phyloP scores from a whole-genome alignment of 1,284 basidiomycete genomes.

The Marasmius fiardii region DNA sequence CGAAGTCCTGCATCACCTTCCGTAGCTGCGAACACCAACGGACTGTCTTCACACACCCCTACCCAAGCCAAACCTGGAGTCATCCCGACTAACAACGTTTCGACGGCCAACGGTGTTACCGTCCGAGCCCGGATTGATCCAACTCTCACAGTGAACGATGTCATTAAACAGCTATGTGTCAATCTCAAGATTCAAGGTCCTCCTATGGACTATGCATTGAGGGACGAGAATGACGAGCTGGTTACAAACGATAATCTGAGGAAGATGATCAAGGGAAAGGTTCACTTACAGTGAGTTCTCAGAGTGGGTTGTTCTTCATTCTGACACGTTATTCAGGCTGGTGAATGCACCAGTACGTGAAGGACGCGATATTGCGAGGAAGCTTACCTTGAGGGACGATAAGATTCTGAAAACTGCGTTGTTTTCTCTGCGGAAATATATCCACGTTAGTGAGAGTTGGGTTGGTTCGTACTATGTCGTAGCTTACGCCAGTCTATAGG shows the following conservation, averaged over 20 bases:
- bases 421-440: constrained; percentile 82
- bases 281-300: constrained; percentile 65
- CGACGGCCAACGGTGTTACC: constrained; percentile 66
- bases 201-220: constrained; percentile 76
- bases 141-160: constrained; percentile 74
- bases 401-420: constrained; percentile 65
- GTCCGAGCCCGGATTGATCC: constrained; percentile 81
- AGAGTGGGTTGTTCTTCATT: not conserved
- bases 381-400: constrained; percentile 62
- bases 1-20: constrained; percentile 20
- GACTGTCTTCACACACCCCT: constrained; percentile 13
- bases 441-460: constrained; percentile 47
- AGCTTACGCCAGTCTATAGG: constrained; percentile 40
- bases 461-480: not conserved
- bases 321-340: constrained; percentile 42
- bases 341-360: constrained; percentile 82
- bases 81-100: constrained; percentile 78
- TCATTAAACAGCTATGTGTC: constrained; percentile 73
- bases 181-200: constrained; percentile 84
- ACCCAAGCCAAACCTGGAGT: constrained; percentile 40
- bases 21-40: constrained; percentile 30
- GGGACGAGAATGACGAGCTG: constrained; percentile 85
- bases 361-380: constrained; percentile 76
- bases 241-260: constrained; percentile 89
- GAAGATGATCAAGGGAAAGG: constrained; percentile 78